Evolutionary conservation across 805 yeast genomes (phyloP), one percentile per base, ranked within the genome.

Genomic region (Isabelozyma rhagii): DNA sequence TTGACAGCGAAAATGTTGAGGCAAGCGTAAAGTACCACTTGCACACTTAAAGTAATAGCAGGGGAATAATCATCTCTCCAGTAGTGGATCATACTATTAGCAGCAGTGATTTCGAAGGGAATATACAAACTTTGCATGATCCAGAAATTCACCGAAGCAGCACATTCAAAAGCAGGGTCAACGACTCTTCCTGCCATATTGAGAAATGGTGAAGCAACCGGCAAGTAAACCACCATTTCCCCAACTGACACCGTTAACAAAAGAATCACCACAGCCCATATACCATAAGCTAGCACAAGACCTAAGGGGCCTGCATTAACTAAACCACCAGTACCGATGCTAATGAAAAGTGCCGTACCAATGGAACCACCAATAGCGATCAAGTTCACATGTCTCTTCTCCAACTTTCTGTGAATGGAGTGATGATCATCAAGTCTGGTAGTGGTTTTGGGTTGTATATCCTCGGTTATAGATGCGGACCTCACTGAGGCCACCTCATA

Each of bases 341-440:
- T 66, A 36, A 70, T 67, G 47, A 68, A 68, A 43, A 68, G 57
- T n/a, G 71, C 71, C 1, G 73, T 83, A 64, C 90, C 89, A 54
- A 85, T 82, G 51, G 84, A 77, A 57, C 89, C 88, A 53, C 88
- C 90, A 48, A 85, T 76, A 38, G 89, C 85, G 51, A 84, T 80
- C 83, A 84, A 79, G 63, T 82, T 86, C 49, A 79, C 68, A 49
- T 79, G 82, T 61, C 83, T 69, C 46, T 58, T 56, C 56, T 80
- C 81, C 50, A 80, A 67, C 31, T 74, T 71, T 55, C 81, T 64
- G 10, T 46, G 42, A 55, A 53, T 8, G 57, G 41, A 39, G 41
- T 39, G 41, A 15, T 39, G 41, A 14, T 3, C 17, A 39, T 39
- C 41, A 13, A 13, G 10, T 31, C 36, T 9, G 36, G 36, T 31